Conservation (phyloP, 2,329 filamentous ascomycete genomes). For the Penicillium capsulatum region DNA sequence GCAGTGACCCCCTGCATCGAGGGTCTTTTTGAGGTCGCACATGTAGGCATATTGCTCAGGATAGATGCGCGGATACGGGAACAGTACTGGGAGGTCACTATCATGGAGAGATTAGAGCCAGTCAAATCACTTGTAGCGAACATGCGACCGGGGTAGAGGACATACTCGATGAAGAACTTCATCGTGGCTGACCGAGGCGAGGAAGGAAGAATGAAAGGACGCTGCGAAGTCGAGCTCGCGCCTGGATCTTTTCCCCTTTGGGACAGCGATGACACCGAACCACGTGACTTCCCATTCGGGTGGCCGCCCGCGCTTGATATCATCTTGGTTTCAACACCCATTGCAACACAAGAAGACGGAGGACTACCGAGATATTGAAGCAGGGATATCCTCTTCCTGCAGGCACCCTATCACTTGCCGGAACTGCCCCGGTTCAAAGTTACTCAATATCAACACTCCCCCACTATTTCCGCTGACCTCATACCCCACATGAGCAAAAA, state of each 20-base stretch:
- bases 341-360: slow-evolving; percentile 3
- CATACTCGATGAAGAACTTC: slow-evolving; percentile 74
- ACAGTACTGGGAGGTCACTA: slow-evolving; percentile 65
- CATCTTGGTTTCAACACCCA: slow-evolving; percentile 9
- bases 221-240: slow-evolving; percentile 17
- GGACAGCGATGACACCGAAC: slow-evolving; percentile 30
- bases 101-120: slow-evolving; percentile 6
- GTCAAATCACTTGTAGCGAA: slow-evolving; percentile 5
- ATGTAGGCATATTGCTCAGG: slow-evolving; percentile 75
- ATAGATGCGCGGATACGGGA: slow-evolving; percentile 71
- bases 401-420: slow-evolving; percentile 3
- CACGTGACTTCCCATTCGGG: slow-evolving; percentile 35
- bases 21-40: slow-evolving; percentile 80
- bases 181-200: slow-evolving; percentile 47
- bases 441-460: slow-evolving; percentile 9
- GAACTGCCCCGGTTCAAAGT: slow-evolving; percentile 8
- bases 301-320: slow-evolving; percentile 23
- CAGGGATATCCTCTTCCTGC: background rate
- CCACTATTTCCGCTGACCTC: slow-evolving; percentile 23
- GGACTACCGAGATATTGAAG: background rate
- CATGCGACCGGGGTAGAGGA: slow-evolving; percentile 1
- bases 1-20: slow-evolving; percentile 91
- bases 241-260: slow-evolving; percentile 29
- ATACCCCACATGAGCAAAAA: slow-evolving; percentile 53
- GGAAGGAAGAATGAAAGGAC: slow-evolving; percentile 6